phyloP scores from a whole-genome alignment of 108 stramenopile genomes.

The Parietichytrium sp. region DNA sequence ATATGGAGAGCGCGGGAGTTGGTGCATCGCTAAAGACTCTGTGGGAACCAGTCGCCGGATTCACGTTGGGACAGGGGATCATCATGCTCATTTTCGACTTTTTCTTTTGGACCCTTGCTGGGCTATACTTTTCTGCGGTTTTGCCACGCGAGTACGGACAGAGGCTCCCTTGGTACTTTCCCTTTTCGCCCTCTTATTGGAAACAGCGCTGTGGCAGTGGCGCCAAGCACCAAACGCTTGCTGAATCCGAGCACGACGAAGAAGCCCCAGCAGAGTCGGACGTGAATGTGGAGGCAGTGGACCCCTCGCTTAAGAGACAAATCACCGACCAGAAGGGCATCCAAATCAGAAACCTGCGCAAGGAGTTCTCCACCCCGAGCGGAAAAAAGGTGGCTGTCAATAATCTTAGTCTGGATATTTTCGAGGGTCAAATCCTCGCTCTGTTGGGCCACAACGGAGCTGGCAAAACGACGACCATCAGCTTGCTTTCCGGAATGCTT shows the following conservation, averaged over 20 bases:
- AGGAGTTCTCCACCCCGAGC: slow-evolving; percentile 5
- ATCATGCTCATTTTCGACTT: slow-evolving; percentile 55
- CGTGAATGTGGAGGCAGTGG: not conserved
- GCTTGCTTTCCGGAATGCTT: slow-evolving; percentile 66
- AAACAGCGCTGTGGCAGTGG: not conserved
- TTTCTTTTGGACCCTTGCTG: slow-evolving; percentile 53
- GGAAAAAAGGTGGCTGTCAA: slow-evolving; percentile 50
- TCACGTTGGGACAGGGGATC: slow-evolving; percentile 46
- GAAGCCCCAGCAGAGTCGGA: not conserved
- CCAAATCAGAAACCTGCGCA: slow-evolving; percentile 35
- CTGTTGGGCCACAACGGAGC: slow-evolving; percentile 74
- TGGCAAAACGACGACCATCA: slow-evolving; percentile 71
- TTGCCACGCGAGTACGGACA: slow-evolving; percentile 47
- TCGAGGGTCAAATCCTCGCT: slow-evolving; percentile 68
- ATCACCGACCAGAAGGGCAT: not conserved
- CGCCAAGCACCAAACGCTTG: not conserved
- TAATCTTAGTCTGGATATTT: slow-evolving; percentile 53
- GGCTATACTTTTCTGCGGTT: slow-evolving; percentile 53
- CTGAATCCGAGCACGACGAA: not conserved
- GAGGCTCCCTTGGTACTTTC: slow-evolving; percentile 28
- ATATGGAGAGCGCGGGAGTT: not conserved
- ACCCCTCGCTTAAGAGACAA: not conserved
- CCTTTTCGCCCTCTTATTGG: slow-evolving; percentile 41
- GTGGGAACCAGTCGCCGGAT: not conserved
- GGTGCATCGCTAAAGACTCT: not conserved